These are phyloP conservation scores for Fistulina hepatica DNA, from an alignment of 1,284 basidiomycete genomes.

Conservation along the genomic window DNA sequence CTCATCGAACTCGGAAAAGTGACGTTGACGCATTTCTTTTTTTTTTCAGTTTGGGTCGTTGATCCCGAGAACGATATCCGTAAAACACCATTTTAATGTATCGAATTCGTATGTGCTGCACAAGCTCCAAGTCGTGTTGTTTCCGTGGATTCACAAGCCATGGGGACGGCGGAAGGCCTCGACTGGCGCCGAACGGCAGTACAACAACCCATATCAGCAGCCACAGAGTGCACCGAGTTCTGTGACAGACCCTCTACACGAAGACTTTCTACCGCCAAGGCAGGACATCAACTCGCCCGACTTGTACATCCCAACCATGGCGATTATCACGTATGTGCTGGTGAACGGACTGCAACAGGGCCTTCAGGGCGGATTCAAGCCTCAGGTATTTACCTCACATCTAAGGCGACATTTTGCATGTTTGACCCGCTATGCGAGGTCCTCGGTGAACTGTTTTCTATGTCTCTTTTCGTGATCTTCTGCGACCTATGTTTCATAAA, in stretches of 20 bases:
- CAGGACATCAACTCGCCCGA: constrained; percentile 97
- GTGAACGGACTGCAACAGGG: constrained; percentile 80
- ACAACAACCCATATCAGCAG: neutral
- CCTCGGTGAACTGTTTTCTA: constrained; percentile 78
- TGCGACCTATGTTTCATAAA: constrained; percentile 86
- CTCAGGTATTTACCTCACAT: constrained; percentile 45
- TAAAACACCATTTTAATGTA: constrained; percentile 96
- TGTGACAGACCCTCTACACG: neutral
- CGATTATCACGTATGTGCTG: constrained; percentile 92
- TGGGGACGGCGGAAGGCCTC: constrained; percentile 43
- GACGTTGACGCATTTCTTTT: neutral
- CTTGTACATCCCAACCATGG: constrained; percentile 98
- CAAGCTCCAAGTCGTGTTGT: constrained; percentile 85
- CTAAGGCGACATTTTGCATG: too few species aligned
- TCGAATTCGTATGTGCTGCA: constrained; percentile 92
- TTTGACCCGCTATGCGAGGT: constrained; percentile 41
- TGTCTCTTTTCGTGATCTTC: constrained; percentile 71
- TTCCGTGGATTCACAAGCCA: constrained; percentile 89
- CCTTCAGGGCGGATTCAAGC: constrained; percentile 76
- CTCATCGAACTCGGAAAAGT: too few species aligned
- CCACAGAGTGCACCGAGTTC: neutral
- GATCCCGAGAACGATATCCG: constrained; percentile 60
- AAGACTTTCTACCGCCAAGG: constrained; percentile 78
- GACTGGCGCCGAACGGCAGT: neutral
- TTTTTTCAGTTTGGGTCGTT: constrained; percentile 62